Percentiles rank a stretch among this genome's conserved stretches.
phyloP scores from a whole-genome alignment of 73 alveolate genomes.

The Symbiodinium natans region DNA sequence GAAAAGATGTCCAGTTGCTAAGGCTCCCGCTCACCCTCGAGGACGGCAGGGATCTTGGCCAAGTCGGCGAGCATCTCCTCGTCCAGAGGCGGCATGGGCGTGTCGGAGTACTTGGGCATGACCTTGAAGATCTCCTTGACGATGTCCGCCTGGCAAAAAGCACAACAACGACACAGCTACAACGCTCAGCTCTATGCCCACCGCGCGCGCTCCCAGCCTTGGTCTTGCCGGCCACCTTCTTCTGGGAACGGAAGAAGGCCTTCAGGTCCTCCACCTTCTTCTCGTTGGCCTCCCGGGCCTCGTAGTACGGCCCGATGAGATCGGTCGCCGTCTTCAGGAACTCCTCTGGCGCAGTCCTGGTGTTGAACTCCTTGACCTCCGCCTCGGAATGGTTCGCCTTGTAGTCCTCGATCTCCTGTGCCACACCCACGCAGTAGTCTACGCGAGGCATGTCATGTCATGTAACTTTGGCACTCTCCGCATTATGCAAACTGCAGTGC shows the following conservation, averaged over 20 bases:
- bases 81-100: neutral
- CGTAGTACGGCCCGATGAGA: neutral
- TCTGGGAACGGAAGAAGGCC: constrained; percentile 9
- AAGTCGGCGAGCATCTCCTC: constrained; percentile 15
- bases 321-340: neutral
- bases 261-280: neutral
- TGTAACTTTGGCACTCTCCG: too few species aligned
- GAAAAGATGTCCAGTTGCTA: too few species aligned
- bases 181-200: neutral
- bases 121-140: constrained; percentile 1
- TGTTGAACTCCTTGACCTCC: neutral
- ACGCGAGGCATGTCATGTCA: too few species aligned
- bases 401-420: constrained; percentile 1
- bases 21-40: neutral
- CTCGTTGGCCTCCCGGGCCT: neutral
- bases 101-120: neutral
- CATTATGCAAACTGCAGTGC: too few species aligned
- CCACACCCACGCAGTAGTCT: too few species aligned
- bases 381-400: neutral
- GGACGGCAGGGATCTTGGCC: neutral
- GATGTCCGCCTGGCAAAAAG: neutral
- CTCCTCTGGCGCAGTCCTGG: neutral
- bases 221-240: neutral
- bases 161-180: neutral
- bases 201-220: neutral